Evolutionary conservation across 176 grass and related monocot species (phyloP).

Genomic region (Melocanna baccifera): DNA sequence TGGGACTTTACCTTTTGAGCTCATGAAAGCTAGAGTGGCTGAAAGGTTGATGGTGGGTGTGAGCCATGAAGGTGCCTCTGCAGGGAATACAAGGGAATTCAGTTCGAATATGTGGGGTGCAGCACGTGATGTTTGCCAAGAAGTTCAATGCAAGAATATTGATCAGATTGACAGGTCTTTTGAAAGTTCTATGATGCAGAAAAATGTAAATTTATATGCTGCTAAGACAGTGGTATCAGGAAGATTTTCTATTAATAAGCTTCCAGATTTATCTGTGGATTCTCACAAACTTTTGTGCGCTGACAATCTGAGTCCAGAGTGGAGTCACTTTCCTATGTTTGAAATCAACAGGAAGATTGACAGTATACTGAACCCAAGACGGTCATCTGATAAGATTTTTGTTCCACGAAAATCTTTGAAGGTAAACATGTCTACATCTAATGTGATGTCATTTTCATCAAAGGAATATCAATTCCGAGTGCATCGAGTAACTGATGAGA

Average conservation of each 20-base stretch:
- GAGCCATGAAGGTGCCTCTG: slow-evolving; percentile 34
- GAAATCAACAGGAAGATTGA: slow-evolving; percentile 68
- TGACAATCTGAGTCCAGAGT: slow-evolving; percentile 42
- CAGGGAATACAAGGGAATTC: slow-evolving; percentile 36
- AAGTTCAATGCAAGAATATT: slow-evolving; percentile 37
- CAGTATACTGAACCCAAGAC: slow-evolving; percentile 59
- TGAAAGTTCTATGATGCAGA: slow-evolving; percentile 45
- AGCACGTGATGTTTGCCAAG: slow-evolving; percentile 40
- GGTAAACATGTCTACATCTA: slow-evolving; percentile 37
- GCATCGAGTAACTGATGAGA: slow-evolving; percentile 32
- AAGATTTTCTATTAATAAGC: slow-evolving; percentile 50
- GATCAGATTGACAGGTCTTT: slow-evolving; percentile 37
- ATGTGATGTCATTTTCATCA: slow-evolving; percentile 48
- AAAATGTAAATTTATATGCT: slow-evolving; percentile 48
- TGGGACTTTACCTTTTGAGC: slow-evolving; percentile 37
- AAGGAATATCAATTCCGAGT: slow-evolving; percentile 35
- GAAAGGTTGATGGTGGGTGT: slow-evolving; percentile 50
- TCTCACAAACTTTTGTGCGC: slow-evolving; percentile 32
- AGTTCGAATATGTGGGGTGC: slow-evolving; percentile 34
- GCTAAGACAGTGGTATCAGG: slow-evolving; percentile 40
- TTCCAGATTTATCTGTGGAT: slow-evolving; percentile 36
- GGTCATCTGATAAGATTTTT: slow-evolving; percentile 39
- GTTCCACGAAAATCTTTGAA: slow-evolving; percentile 35
- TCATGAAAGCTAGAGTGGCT: slow-evolving; percentile 35
- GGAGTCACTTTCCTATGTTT: slow-evolving; percentile 66